phyloP scores from a whole-genome alignment of 225 moss, liverwort and hornwort species.

The Marchantia polymorpha region DNA sequence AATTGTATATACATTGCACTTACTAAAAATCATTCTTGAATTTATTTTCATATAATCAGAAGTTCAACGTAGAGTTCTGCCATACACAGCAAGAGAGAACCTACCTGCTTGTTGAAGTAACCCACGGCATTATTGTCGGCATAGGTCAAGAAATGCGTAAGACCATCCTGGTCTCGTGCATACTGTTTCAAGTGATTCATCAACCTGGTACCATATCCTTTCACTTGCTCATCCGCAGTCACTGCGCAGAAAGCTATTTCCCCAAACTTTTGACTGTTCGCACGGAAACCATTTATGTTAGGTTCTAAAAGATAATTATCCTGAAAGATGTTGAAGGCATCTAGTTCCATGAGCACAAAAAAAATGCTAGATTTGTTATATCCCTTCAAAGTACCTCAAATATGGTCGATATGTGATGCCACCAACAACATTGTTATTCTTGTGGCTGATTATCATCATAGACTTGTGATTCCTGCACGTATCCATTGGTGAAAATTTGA shows the following conservation, averaged over 20 bases:
- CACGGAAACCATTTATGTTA: conserved; percentile 11
- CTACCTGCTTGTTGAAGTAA: conserved; percentile 94
- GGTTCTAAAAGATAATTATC: not conserved
- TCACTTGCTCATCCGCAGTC: conserved; percentile 97
- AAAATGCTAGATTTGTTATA: not conserved
- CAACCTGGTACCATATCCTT: conserved; percentile 96
- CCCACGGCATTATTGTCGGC: conserved; percentile 99
- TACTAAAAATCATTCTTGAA: not conserved
- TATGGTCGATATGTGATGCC: conserved; percentile 98
- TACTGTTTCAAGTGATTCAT: conserved; percentile 99
- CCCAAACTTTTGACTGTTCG: conserved; percentile 92
- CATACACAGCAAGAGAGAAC: no score
- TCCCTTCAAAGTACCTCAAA: conserved; percentile 50
- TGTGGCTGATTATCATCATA: conserved; percentile 95
- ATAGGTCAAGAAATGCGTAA: conserved; percentile 96
- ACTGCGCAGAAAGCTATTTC: conserved; percentile 97
- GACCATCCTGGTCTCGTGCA: conserved; percentile 81
- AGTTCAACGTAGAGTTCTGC: no score
- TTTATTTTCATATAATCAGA: no score
- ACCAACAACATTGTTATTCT: conserved; percentile 91
- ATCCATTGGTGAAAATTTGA: not conserved
- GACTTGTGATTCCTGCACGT: conserved; percentile 94
- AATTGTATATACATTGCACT: not conserved
- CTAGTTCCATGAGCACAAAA: not conserved
- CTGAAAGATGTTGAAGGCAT: not conserved